phyloP scores from a whole-genome alignment of 805 yeast genomes.

The Candida rishiriensis region DNA sequence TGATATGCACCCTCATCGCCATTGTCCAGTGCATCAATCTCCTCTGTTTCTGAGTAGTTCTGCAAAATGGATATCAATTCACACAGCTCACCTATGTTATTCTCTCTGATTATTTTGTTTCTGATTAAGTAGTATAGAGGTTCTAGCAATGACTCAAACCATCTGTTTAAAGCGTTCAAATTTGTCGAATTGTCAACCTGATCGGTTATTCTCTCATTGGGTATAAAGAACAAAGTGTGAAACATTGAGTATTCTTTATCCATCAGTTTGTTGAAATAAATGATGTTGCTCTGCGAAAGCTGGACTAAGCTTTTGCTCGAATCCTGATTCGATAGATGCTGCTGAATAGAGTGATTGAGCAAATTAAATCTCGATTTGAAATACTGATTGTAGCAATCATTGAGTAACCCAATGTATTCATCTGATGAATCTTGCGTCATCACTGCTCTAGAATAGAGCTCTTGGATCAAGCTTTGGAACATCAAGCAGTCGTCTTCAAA shows the following conservation, averaged over 20 bases:
- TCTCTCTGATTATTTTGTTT: conserved; percentile 63
- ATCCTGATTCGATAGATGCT: conserved; percentile 20
- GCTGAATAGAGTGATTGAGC: conserved; percentile 35
- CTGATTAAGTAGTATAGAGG: conserved; percentile 74
- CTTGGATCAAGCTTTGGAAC: conserved; percentile 20
- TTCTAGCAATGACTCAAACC: conserved; percentile 64
- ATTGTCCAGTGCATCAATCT: conserved; percentile 11
- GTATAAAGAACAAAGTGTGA: conserved; percentile 43
- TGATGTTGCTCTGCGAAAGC: conserved; percentile 56
- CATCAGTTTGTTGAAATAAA: conserved; percentile 55
- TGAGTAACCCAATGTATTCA: conserved; percentile 59
- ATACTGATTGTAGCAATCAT: conserved; percentile 63
- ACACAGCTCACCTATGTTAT: conserved; percentile 62
- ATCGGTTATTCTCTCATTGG: conserved; percentile 8
- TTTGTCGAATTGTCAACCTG: conserved; percentile 27
- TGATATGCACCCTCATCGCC: conserved; percentile 15
- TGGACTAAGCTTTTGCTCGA: conserved; percentile 43
- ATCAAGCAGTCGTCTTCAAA: conserved; percentile 37
- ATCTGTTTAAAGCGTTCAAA: conserved; percentile 39
- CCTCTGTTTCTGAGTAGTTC: conserved; percentile 63
- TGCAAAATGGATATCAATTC: conserved; percentile 69
- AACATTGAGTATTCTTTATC: conserved; percentile 61
- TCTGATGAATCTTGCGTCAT: conserved; percentile 18
- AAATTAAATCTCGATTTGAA: conserved; percentile 52
- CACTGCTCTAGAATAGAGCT: conserved; percentile 24